Base-by-base conservation (phyloP, 345 rosid genomes). In the Lepidium aucheri region DNA sequence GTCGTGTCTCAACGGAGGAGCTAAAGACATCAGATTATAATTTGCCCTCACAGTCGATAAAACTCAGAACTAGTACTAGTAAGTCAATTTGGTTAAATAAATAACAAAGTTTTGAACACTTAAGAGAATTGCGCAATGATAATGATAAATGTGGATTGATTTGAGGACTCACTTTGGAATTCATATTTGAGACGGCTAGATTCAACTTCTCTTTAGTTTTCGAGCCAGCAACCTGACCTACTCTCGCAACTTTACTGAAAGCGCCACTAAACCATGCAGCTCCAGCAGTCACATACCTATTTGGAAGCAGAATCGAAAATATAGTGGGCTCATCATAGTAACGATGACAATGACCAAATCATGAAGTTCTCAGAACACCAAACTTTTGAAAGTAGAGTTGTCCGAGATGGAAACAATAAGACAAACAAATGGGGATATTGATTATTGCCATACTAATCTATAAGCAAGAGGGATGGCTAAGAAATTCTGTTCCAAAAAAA, bases 191-290 rank as follows among this genome's bases (percentile, higher is more conserved):
- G 64, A 86, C 84, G 45, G 99, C 95, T 43, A 84, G 36, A 71
- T 80, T 82, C 67, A 88, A 84, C 82, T 90, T 94, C 74, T 90
- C 97, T 78, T 76, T 80, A 20, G 99, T 88, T 85, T 90, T 94
- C 15, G 90, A 72, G 47, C 97, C 80, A 6, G 95, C 99, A 52
- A 74, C 82, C 82, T 90, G 96, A 62, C 99, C 89, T 16, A 85
- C 96, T 82, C 80, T 90, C 28, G 96, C 91, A n/a, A 90, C 87
- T 76, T 82, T 94, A 75, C 80, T 77, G 66, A 94, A 86, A 17
- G 99, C 92, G 22, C 95, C 97, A 74, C 85, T 94, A 45, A 94
- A 69, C 98, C 98, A 93, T 47, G 97, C 83, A 68, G 96, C 57
- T 72, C 98, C 97, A 2, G 86, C 85, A 17, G 87, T 84, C 43